Evolutionary conservation across 306 rosid species (phyloP).

Genomic region (Lotus japonicus): DNA sequence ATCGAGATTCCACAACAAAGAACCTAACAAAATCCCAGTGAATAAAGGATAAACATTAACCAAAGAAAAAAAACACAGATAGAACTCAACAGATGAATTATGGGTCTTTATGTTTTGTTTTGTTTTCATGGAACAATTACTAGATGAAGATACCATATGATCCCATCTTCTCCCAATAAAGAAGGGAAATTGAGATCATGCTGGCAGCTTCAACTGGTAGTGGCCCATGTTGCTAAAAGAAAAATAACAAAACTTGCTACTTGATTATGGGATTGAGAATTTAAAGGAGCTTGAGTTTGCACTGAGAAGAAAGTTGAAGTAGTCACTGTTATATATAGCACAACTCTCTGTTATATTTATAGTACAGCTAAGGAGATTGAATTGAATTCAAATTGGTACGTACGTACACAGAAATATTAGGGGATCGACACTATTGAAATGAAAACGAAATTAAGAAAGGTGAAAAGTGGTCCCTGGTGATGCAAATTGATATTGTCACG

Average conservation of each 20-base stretch:
- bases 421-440: not conserved
- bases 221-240: slow-evolving; percentile 30
- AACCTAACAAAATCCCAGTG: too few relatives aligned
- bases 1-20: too few relatives aligned
- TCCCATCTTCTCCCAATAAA: slow-evolving; percentile 50
- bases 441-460: slow-evolving; percentile 18
- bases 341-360: too few relatives aligned
- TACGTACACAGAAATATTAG: too few relatives aligned
- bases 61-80: too few relatives aligned
- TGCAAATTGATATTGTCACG: slow-evolving; percentile 31
- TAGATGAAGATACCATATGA: slow-evolving; percentile 86
- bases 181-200: slow-evolving; percentile 81
- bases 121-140: slow-evolving; percentile 35
- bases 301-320: slow-evolving; percentile 31
- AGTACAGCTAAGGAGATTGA: too few relatives aligned
- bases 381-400: too few relatives aligned
- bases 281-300: slow-evolving; percentile 35
- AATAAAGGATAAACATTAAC: too few relatives aligned
- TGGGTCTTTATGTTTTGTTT: too few relatives aligned
- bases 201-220: slow-evolving; percentile 98
- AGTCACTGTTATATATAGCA: slow-evolving; percentile 37
- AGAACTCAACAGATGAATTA: too few relatives aligned
- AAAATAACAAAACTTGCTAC: not conserved
- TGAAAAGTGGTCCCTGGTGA: slow-evolving; percentile 59
- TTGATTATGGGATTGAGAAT: not conserved